Evolutionary conservation across 495 filamentous ascomycete genomes (phyloP).

Genomic region (Aspergillus ostianus): DNA sequence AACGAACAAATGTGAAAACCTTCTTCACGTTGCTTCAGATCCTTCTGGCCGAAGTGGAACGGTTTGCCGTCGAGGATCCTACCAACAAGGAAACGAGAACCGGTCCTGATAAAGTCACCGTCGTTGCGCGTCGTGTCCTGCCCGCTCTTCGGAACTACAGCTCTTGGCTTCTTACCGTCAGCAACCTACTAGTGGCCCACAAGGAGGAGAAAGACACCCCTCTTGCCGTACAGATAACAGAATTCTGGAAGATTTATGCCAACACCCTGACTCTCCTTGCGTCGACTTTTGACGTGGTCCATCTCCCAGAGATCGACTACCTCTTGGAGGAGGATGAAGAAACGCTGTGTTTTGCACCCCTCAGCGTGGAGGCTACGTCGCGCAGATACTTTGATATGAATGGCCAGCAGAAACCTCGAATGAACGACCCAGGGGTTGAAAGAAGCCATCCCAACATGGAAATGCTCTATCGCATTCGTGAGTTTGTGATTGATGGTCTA

Average conservation of each 20-base stretch:
- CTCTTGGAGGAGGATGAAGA: constrained; percentile 76
- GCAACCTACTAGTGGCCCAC: constrained; percentile 49
- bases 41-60: constrained; percentile 65
- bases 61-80: constrained; percentile 50
- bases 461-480: constrained; percentile 67
- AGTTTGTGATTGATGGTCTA: constrained; percentile 65
- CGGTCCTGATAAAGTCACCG: constrained; percentile 57
- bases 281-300: constrained; percentile 55
- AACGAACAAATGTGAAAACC: constrained; percentile 78
- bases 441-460: constrained; percentile 64
- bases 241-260: constrained; percentile 72
- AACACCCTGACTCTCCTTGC: constrained; percentile 63
- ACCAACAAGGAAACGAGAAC: constrained; percentile 32
- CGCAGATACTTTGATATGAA: constrained; percentile 47
- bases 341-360: constrained; percentile 70
- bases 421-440: constrained; percentile 54
- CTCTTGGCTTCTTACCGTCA: constrained; percentile 62
- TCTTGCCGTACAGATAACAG: constrained; percentile 58
- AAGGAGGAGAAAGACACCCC: constrained; percentile 55
- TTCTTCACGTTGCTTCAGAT: constrained; percentile 75
- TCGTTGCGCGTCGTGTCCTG: constrained; percentile 61
- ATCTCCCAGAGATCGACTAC: constrained; percentile 60
- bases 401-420: constrained; percentile 51
- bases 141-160: constrained; percentile 72
- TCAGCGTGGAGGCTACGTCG: constrained; percentile 51